Evolutionary conservation across 2,329 filamentous ascomycete species (phyloP).

Genomic region (Curvularia spicifera): DNA sequence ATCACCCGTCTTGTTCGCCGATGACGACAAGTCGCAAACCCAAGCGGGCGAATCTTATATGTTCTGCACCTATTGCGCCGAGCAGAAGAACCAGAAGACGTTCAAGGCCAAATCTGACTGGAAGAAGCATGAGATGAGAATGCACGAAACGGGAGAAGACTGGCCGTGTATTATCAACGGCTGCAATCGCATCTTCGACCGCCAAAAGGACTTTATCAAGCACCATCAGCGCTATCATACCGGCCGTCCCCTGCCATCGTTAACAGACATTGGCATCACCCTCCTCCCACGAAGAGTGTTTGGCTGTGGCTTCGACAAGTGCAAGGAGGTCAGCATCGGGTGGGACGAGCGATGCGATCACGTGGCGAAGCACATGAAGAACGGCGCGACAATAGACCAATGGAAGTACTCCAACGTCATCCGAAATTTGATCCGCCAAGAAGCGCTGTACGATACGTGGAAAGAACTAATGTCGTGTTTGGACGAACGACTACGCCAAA

Average conservation of each 20-base stretch:
- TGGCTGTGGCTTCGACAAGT: slow-evolving; percentile 50
- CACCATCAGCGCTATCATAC: slow-evolving; percentile 49
- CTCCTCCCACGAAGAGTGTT: slow-evolving; percentile 45
- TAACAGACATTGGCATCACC: slow-evolving; percentile 46
- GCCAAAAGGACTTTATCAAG: slow-evolving; percentile 48
- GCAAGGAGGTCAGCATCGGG: slow-evolving; percentile 49
- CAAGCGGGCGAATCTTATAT: slow-evolving; percentile 44
- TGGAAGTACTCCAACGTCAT: slow-evolving; percentile 51
- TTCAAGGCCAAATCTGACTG: slow-evolving; percentile 51
- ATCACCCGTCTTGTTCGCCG: slow-evolving; percentile 30
- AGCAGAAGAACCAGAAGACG: slow-evolving; percentile 44
- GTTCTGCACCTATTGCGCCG: slow-evolving; percentile 50
- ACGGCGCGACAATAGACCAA: slow-evolving; percentile 42
- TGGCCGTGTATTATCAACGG: slow-evolving; percentile 47
- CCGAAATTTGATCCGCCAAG: slow-evolving; percentile 47
- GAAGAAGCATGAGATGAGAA: slow-evolving; percentile 50
- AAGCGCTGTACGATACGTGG: slow-evolving; percentile 47
- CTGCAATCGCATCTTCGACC: slow-evolving; percentile 46
- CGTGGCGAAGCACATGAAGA: slow-evolving; percentile 50
- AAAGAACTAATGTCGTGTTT: slow-evolving; percentile 45
- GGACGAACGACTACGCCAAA: slow-evolving; percentile 42
- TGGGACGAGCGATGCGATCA: slow-evolving; percentile 51
- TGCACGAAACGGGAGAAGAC: slow-evolving; percentile 50
- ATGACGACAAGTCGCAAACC: slow-evolving; percentile 31
- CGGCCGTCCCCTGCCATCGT: slow-evolving; percentile 42